Evolutionary conservation across 2,329 filamentous ascomycete genomes (phyloP), one percentile per base, ranked within the genome.

Genomic region (Colletotrichum orchidophilum): DNA sequence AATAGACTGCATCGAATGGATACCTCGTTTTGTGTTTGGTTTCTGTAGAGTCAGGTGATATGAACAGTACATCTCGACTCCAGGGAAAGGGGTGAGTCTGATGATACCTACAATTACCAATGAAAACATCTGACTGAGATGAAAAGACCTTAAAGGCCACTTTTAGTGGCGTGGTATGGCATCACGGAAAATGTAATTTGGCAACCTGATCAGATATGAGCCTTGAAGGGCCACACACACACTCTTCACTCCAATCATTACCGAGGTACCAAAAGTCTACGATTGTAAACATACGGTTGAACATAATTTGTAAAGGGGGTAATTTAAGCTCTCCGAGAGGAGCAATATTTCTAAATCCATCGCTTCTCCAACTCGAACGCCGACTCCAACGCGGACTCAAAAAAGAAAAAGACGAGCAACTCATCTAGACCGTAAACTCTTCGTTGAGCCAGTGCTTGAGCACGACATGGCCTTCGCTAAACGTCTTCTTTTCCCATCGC

Each of bases 371-470:
- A 65, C 66, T 35, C 70, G 54, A 18, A 54, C 46, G 27, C 35
- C 24, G 53, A 21, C 7, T 35, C 13, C 33, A 46, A n/a, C n/a
- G n/a, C n/a, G n/a, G n/a, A n/a, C n/a, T n/a, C n/a, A n/a, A 31
- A 49, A 50, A 55, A n/a, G 15, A 11, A 9, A n/a, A 3, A 57
- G 9, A 3, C 6, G 27, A 29, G 9, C 4, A 15, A 18, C 3
- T 18, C 11, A 5, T 24, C 52, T 76, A 93, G 26, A 91, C 77
- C 73, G 90, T 80, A 78, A 98, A 98, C 77, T 92, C 92, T 57
- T 92, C 87, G 63, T 91, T 87, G 2, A 95, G 83, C 93, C 94
- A 98, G 82, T 98, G 96, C 76, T 86, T 87, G 66, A 96, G 84
- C 39, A 98, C 94, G 13, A 93, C 79, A 77, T 87, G 89, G 0